Evolutionary conservation across 2,329 filamentous ascomycete species (phyloP), one percentile per base, ranked within the genome.

Genomic region (Xylaria digitata): DNA sequence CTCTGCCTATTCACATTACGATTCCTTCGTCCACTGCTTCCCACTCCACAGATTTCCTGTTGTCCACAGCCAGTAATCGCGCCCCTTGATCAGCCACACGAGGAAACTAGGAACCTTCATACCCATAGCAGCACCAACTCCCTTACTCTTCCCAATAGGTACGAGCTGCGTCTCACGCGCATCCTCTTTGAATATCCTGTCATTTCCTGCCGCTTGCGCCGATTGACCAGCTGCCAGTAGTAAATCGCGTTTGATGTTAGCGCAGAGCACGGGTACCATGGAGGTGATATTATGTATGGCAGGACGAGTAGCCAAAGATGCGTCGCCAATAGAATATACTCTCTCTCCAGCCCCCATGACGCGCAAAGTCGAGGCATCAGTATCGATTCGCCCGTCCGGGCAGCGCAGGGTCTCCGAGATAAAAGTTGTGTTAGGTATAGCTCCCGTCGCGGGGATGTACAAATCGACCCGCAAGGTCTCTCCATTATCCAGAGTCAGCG

Each of bases 61-160:
- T 9, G 82, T 85, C 81, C 82, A 84, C 32, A 86, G 61, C 82
- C 83, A 87, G 67, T 85, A 85, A 67, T 85, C 82, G 19, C 83
- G 74, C 1, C 84, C 83, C 71, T 86, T 86, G 57, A 85, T 78
- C 72, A 82, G 54, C 82, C 83, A 85, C 0, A 85, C 80, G 48
- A 82, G 17, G 30, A 80, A 81, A 55, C 82, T 81, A 0, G 83
- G 82, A 26, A 85, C 3, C 45, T 72, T 72, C 34, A 72, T 82
- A 0, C 83, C 83, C 74, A 82, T 81, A 0, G 74, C 77, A 0
- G 79, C 79, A 0, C 83, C 84, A 8, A 85, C 81, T 0, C 81
- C 83, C 55, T 80, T 81, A 42, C 76, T 80, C 66, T 61, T 77
- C 1, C 83, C 84, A 53, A 86, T 80, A 0, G 82, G 82, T 21